phyloP scores from a whole-genome alignment of 2,329 filamentous ascomycete species.

The Corinectria fuckeliana region DNA sequence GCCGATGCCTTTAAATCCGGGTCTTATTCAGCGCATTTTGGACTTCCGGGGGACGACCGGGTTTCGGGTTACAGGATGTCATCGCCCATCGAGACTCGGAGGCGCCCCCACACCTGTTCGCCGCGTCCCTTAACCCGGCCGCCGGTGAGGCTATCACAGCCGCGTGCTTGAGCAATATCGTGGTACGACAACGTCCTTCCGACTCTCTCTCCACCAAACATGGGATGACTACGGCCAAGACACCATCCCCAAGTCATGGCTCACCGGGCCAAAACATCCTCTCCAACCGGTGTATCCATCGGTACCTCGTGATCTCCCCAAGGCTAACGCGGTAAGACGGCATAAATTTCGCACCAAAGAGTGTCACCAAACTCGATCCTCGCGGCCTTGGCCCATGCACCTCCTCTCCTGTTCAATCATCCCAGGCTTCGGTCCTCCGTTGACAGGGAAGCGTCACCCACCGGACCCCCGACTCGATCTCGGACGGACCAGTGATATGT shows the following conservation, averaged over 20 bases:
- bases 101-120: neutral
- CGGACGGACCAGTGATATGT: conserved; percentile 18
- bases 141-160: conserved; percentile 12
- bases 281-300: neutral
- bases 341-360: conserved; percentile 1
- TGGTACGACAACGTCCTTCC: neutral
- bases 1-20: neutral
- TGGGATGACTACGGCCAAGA: neutral
- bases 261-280: neutral
- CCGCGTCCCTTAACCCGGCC: conserved; percentile 2
- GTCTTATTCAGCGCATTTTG: neutral
- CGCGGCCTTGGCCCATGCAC: conserved; percentile 15
- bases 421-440: neutral
- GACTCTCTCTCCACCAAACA: neutral
- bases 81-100: neutral
- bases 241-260: neutral
- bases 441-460: conserved; percentile 13
- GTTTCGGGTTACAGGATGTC: neutral
- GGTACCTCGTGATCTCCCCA: conserved; percentile 2
- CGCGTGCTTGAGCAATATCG: neutral
- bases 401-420: neutral
- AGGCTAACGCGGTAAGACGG: conserved; percentile 16
- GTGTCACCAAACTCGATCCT: neutral
- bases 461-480: conserved; percentile 1
- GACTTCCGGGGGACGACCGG: conserved; percentile 5